phyloP scores from a whole-genome alignment of 1,139 yeast species.

The Blastobotrys raffinosifermentans region DNA sequence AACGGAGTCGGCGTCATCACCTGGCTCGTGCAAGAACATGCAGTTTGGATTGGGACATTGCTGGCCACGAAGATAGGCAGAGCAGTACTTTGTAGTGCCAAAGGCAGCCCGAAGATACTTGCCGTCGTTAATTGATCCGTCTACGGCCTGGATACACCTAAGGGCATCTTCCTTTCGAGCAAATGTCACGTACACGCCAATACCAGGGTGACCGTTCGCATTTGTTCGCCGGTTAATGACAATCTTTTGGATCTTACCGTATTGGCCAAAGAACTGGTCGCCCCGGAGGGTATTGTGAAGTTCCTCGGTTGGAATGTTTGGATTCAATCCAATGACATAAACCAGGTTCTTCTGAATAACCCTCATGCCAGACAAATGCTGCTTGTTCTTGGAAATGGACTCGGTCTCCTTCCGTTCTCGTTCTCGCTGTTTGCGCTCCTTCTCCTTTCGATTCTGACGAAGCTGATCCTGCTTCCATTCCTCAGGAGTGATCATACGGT shows the following conservation, averaged over 20 bases:
- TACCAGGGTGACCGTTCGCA: constrained; percentile 57
- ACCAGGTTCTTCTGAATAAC: constrained; percentile 97
- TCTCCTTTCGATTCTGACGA: constrained; percentile 72
- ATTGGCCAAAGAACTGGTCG: constrained; percentile 95
- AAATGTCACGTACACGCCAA: constrained; percentile 95
- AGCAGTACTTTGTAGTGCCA: constrained; percentile 97
- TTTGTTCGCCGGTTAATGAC: constrained; percentile 76
- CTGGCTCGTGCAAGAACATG: constrained; percentile 98
- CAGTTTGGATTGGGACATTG: constrained; percentile 98
- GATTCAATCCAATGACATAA: constrained; percentile 92
- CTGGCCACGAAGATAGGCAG: constrained; percentile 89
- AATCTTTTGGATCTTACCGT: constrained; percentile 90
- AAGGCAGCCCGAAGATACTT: constrained; percentile 84
- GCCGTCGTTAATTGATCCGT: constrained; percentile 92
- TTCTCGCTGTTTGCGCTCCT: constrained; percentile 83
- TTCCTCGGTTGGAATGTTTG: constrained; percentile 85
- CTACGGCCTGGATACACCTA: constrained; percentile 85
- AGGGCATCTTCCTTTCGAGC: constrained; percentile 92
- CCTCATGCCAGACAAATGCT: constrained; percentile 93
- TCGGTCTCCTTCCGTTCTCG: constrained; percentile 91
- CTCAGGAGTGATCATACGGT: constrained; percentile 74
- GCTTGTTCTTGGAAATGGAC: constrained; percentile 51
- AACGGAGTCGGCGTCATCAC: constrained; percentile 97
- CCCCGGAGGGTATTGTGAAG: constrained; percentile 77
- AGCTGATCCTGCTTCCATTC: constrained; percentile 67